Evolutionary conservation across 2,329 filamentous ascomycete genomes (phyloP).

Genomic region (Sarocladiaceae sp.): DNA sequence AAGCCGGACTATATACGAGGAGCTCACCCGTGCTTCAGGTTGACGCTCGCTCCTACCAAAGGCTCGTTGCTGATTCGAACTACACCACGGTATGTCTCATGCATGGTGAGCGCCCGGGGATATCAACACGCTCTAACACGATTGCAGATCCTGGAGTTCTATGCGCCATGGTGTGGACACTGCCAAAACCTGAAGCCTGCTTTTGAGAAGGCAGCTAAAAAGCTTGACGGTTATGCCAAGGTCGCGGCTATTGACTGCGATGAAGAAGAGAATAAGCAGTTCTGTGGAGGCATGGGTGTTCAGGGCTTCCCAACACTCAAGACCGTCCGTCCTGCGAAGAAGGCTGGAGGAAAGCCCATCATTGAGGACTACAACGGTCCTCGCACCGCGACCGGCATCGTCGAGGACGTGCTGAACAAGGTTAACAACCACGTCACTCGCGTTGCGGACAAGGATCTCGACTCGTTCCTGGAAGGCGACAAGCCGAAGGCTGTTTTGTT

Average conservation of each 20-base stretch:
- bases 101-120: too few relatives aligned
- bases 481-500: conserved; percentile 84
- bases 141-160: conserved; percentile 68
- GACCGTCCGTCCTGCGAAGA: conserved; percentile 80
- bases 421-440: conserved; percentile 89
- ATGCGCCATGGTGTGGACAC: conserved; percentile 96
- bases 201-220: conserved; percentile 89
- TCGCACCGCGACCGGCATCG: conserved; percentile 78
- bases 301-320: conserved; percentile 95
- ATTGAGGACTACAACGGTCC: conserved; percentile 89
- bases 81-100: conserved; percentile 71
- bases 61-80: conserved; percentile 80
- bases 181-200: conserved; percentile 93
- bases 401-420: conserved; percentile 75
- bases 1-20: conserved; percentile 71
- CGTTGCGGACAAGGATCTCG: conserved; percentile 71
- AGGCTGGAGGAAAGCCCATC: conserved; percentile 63
- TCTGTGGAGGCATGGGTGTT: conserved; percentile 81
- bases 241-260: conserved; percentile 95
- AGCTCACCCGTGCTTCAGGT: conserved; percentile 82
- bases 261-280: conserved; percentile 81
- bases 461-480: conserved; percentile 67
- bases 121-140: too few relatives aligned
- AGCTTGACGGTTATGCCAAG: conserved; percentile 84
- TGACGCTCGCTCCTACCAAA: conserved; percentile 71